Percentiles rank a stretch among this genome's conserved stretches.
phyloP scores from a whole-genome alignment of 345 rosid species.

The Gossypium longicalyx region DNA sequence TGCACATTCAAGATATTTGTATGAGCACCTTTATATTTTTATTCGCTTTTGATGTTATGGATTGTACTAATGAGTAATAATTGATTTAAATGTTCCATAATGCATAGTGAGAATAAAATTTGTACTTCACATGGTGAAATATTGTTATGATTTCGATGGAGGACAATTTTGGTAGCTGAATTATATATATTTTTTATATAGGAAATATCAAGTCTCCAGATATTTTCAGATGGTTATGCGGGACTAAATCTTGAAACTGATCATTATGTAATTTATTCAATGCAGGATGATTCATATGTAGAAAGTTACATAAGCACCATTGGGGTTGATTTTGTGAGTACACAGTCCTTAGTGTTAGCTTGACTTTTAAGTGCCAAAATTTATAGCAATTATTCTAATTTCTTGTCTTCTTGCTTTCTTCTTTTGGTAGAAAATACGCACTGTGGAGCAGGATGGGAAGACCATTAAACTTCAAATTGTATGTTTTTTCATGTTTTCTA shows the following conservation, averaged over 20 bases:
- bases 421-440: constrained; percentile 62
- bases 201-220: background rate
- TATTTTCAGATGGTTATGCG: background rate
- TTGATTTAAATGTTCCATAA: background rate
- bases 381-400: constrained; percentile 6
- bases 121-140: background rate
- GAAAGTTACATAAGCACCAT: constrained; percentile 84
- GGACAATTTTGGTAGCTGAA: background rate
- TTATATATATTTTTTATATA: background rate
- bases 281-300: constrained; percentile 71
- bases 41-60: background rate
- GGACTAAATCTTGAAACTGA: background rate
- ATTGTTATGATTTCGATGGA: background rate
- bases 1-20: background rate
- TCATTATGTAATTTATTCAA: background rate
- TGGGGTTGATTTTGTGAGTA: constrained; percentile 78
- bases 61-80: background rate
- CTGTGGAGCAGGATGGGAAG: constrained; percentile 90
- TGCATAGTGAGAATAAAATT: background rate
- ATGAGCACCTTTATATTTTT: background rate
- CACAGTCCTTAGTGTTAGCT: background rate
- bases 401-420: constrained; percentile 1
- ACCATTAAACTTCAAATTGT: constrained; percentile 83
- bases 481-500: constrained; percentile 17
- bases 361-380: background rate